Evolutionary conservation across 1,139 yeast genomes (phyloP).

Genomic region (Pichia sp.): DNA sequence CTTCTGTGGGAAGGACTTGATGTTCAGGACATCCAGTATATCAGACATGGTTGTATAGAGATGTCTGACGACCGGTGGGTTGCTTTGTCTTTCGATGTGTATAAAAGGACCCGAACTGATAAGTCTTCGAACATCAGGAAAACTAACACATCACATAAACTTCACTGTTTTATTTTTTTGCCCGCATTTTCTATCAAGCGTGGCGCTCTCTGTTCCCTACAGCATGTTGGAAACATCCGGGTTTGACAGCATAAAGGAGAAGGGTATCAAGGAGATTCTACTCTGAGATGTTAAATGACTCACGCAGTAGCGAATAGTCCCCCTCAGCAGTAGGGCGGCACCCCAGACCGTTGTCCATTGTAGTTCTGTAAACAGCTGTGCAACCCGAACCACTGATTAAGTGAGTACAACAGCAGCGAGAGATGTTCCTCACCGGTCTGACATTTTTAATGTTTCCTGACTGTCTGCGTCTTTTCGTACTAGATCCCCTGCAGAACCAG

Average conservation of each 20-base stretch:
- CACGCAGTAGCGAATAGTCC: too few species aligned
- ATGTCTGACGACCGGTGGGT: background rate
- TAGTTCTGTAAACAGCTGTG: too few species aligned
- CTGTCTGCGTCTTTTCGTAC: background rate
- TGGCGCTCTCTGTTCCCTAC: background rate
- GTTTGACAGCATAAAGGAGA: background rate
- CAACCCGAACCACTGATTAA: too few species aligned
- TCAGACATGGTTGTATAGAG: constrained; percentile 38
- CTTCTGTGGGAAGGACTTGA: constrained; percentile 39
- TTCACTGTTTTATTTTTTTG: background rate
- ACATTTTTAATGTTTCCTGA: background rate
- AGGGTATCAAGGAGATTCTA: too few species aligned
- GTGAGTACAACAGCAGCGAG: background rate
- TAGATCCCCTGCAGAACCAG: background rate
- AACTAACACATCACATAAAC: background rate
- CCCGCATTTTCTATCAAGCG: constrained; percentile 2
- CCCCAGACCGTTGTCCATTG: too few species aligned
- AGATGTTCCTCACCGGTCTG: background rate
- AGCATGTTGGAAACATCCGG: background rate
- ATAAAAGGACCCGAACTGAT: background rate
- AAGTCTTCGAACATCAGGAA: background rate
- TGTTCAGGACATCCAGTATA: constrained; percentile 73
- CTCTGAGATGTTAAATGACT: too few species aligned
- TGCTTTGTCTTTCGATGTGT: background rate
- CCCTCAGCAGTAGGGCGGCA: too few species aligned